Evolutionary conservation across 805 yeast genomes (phyloP).

Genomic region (Torulaspora microellipsoides): DNA sequence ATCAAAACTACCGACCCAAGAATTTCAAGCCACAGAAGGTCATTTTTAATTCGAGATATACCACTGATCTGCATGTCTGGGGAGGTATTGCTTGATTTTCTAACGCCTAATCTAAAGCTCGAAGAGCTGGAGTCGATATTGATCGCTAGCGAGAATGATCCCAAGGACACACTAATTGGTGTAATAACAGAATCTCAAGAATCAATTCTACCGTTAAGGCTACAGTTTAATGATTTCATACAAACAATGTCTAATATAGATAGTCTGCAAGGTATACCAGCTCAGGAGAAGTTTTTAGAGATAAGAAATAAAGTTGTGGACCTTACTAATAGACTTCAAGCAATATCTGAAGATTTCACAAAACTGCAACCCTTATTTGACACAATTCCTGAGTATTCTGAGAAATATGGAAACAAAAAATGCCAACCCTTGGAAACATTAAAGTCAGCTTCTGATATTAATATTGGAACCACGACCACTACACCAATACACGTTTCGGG

Average conservation of each 20-base stretch:
- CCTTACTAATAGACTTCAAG: constrained; percentile 22
- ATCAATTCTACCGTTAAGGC: constrained; percentile 20
- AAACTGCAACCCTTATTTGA: constrained; percentile 26
- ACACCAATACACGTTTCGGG: constrained; percentile 3
- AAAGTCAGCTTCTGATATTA: constrained; percentile 5
- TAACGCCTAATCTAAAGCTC: constrained; percentile 12
- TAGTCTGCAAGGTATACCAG: constrained; percentile 5
- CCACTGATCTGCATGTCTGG: constrained; percentile 1
- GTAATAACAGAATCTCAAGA: constrained; percentile 12
- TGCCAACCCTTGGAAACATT: constrained; percentile 27
- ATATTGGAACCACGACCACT: constrained; percentile 1
- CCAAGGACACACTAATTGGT: constrained; percentile 11
- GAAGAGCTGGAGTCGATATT: constrained; percentile 19
- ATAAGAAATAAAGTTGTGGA: constrained; percentile 22
- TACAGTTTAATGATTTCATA: constrained; percentile 28
- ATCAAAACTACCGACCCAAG: too few relatives aligned
- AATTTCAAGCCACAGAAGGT: neutral
- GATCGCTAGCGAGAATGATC: constrained; percentile 8
- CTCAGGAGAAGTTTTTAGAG: constrained; percentile 21
- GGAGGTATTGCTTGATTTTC: constrained; percentile 8
- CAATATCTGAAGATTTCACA: constrained; percentile 21
- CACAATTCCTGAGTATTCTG: constrained; percentile 23
- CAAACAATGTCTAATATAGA: constrained; percentile 24
- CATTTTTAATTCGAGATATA: constrained; percentile 1
- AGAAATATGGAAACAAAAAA: constrained; percentile 16